Base-by-base conservation (phyloP, 148 eudicot species). In the Camellia japonica region DNA sequence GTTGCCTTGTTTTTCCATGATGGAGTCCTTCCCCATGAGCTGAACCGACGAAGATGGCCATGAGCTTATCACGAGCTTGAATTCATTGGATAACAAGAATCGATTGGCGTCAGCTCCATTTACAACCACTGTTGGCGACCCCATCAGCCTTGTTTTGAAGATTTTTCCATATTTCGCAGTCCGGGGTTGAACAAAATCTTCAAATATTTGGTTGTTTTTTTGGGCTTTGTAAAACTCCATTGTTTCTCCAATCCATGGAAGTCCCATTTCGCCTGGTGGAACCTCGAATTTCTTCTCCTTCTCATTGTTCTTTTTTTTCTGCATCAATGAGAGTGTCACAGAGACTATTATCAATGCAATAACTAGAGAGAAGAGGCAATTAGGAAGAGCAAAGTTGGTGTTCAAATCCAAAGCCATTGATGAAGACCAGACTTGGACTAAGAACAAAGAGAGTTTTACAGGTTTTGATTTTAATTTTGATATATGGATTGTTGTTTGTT, bases 41-140 rank as follows among this genome's bases (percentile, higher is more conserved):
- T 92, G 92, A 19, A 94, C 94, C 0, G 94, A 84, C 0, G 93
- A 90, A 5, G 94, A 75, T 4, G 98, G 94, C 98, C 98, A 92
- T 0, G 97, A 91, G 84, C 98, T 92, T 13, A 92, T 87, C 18
- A 94, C 97, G 11, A 94, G 74, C 87, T 92, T 92, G 77, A 94
- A 94, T 88, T 94, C 97, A 64, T 92, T 94, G 0, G 92, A 88
- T 9, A 92, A 56, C 80, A 94, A 90, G 82, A 94, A 94, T 0
- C 85, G 84, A 63, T 90, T 92, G 8, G 97, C 92, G 8, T 88
- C 86, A 4, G 87, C 84, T 3, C 98, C 93, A 63, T 87, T 91
- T 0, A 92, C 90, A 0, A 92, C 82, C 38, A 92, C 88, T 0
- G 95, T 92, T 0, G 95, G 93, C 0, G 87, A 79, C 7, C 98